phyloP scores from a whole-genome alignment of 192 early-diverging fungal genomes.

The Thamnidium elegans region DNA sequence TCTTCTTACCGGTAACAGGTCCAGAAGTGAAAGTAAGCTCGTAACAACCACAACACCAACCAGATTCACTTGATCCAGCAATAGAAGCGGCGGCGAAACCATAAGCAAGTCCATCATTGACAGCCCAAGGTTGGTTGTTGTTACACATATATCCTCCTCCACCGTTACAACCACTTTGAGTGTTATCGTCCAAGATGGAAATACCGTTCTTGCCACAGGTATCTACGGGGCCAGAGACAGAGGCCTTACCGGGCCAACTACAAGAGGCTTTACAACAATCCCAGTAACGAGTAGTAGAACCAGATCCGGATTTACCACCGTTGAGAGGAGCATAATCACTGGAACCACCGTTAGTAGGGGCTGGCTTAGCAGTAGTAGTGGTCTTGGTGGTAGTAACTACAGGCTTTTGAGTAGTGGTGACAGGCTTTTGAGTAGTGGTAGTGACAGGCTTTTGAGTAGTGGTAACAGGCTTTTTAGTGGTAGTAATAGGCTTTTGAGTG shows the following conservation, averaged over 20 bases:
- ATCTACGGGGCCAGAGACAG: conserved; percentile 18
- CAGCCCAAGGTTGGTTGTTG: conserved; percentile 29
- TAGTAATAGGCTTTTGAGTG: not conserved
- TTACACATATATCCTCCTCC: conserved; percentile 30
- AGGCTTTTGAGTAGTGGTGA: not conserved
- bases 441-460: conserved; percentile 1
- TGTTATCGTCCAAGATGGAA: conserved; percentile 5
- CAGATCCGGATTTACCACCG: conserved; percentile 21
- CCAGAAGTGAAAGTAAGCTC: conserved; percentile 24
- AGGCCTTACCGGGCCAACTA: conserved; percentile 23
- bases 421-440: not conserved
- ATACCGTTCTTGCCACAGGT: conserved; percentile 25
- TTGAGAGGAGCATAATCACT: conserved; percentile 6
- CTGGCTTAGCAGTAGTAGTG: not conserved
- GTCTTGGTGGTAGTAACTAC: conserved; percentile 1
- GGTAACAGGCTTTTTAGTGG: not conserved
- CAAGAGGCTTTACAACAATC: conserved; percentile 31
- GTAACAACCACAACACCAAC: conserved; percentile 31
- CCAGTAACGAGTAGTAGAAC: conserved; percentile 28
- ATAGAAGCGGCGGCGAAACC: conserved; percentile 32
- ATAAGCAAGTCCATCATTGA: conserved; percentile 24
- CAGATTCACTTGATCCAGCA: conserved; percentile 20
- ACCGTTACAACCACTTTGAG: conserved; percentile 24
- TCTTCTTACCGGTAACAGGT: conserved; percentile 23
- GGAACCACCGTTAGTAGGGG: not conserved